phyloP scores from a whole-genome alignment of 257 asterid species.

The Plantago elongata region DNA sequence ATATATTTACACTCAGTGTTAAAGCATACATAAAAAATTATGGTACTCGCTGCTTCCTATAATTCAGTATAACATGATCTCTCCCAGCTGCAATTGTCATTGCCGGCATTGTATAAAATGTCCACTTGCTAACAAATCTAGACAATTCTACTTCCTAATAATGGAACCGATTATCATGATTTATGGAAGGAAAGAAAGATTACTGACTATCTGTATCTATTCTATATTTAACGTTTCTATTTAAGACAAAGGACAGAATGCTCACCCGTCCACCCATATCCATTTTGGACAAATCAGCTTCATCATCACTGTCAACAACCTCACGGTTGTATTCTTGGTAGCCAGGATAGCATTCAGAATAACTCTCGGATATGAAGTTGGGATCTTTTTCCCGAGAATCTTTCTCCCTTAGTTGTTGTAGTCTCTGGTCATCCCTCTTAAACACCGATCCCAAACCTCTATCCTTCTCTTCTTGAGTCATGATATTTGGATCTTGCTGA shows the following conservation, averaged over 20 bases:
- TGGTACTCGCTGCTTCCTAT: no score
- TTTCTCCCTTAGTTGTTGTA: constrained; percentile 89
- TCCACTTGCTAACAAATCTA: no score
- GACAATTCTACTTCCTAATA: background rate
- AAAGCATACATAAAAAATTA: no score
- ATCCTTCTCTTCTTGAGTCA: constrained; percentile 99
- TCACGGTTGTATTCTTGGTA: constrained; percentile 97
- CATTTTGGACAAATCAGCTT: constrained; percentile 94
- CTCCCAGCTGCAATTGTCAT: no score
- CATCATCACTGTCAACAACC: constrained; percentile 92
- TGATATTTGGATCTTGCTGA: constrained; percentile 67
- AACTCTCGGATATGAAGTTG: constrained; percentile 91
- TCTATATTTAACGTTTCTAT: background rate
- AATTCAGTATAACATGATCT: no score
- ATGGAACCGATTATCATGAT: background rate
- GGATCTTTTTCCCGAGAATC: constrained; percentile 98
- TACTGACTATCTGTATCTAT: background rate
- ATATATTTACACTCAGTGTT: no score
- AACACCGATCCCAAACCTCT: constrained; percentile 97
- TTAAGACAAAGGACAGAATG: constrained; percentile 8
- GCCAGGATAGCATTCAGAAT: constrained; percentile 98
- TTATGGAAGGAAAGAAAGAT: background rate
- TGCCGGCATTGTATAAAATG: no score
- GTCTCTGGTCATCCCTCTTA: constrained; percentile 94
- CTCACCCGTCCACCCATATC: constrained; percentile 99